Percentiles rank a stretch among this genome's conserved stretches.
These are phyloP conservation scores for Colletotrichum theobromicola DNA, from an alignment of 2,329 filamentous ascomycete genomes.

Conservation along the genomic window DNA sequence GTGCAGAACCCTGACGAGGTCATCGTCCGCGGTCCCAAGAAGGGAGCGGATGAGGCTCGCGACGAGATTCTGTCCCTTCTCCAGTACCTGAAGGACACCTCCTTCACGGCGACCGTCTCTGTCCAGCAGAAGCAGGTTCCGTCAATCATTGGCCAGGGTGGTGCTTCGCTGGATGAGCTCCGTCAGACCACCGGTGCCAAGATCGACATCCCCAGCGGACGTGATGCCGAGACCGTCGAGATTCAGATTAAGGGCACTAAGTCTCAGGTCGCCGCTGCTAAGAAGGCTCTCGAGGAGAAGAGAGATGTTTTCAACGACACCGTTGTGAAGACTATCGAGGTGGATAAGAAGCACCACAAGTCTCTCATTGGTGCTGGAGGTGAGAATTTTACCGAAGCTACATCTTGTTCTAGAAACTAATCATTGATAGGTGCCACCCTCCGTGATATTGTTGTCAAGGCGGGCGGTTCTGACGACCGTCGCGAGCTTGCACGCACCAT, in stretches of 20 bases:
- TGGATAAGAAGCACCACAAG: constrained; percentile 95
- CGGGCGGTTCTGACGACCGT: constrained; percentile 88
- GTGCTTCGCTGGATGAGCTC: constrained; percentile 88
- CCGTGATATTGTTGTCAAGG: constrained; percentile 82
- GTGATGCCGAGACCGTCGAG: constrained; percentile 78
- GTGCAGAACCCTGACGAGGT: constrained; percentile 89
- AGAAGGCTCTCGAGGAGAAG: constrained; percentile 88
- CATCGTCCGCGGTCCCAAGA: constrained; percentile 87
- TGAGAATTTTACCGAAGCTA: constrained; percentile 51
- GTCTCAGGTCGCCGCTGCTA: constrained; percentile 86
- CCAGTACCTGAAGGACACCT: constrained; percentile 90
- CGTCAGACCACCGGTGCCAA: constrained; percentile 84
- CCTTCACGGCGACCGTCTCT: constrained; percentile 77
- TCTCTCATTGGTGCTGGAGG: constrained; percentile 87
- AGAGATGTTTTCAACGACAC: constrained; percentile 88
- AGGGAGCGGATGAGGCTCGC: constrained; percentile 88
- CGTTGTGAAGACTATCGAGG: constrained; percentile 80
- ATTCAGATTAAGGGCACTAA: constrained; percentile 94
- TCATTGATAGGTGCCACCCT: constrained; percentile 74
- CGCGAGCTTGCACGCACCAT: constrained; percentile 87
- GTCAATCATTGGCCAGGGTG: constrained; percentile 90
- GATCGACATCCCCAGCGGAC: constrained; percentile 87
- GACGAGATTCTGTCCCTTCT: constrained; percentile 89
- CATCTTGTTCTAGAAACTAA: constrained; percentile 39
- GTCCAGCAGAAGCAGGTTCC: constrained; percentile 92